phyloP scores from a whole-genome alignment of 1,284 basidiomycete genomes.

The Gymnopus androsaceus region DNA sequence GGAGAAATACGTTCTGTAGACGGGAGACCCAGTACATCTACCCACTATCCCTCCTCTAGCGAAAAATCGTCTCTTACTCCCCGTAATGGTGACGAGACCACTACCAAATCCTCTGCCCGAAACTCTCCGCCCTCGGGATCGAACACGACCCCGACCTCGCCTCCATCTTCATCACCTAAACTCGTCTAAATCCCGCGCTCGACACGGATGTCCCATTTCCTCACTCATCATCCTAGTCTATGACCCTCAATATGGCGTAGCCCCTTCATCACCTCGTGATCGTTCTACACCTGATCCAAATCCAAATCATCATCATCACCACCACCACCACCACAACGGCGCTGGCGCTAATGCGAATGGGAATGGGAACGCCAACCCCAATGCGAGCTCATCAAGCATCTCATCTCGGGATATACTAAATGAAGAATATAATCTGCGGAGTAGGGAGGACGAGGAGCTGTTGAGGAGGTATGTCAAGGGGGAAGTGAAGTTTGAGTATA shows the following conservation, averaged over 20 bases:
- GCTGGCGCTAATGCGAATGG: background rate
- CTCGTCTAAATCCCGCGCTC: slow-evolving; percentile 3
- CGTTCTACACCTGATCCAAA: background rate
- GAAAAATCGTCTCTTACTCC: background rate
- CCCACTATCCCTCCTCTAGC: too few species aligned
- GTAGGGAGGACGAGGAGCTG: slow-evolving; percentile 9
- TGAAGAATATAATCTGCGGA: slow-evolving; percentile 11
- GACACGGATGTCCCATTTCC: slow-evolving; percentile 10
- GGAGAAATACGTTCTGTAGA: too few species aligned
- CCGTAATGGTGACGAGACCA: too few species aligned
- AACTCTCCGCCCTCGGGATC: slow-evolving; percentile 6
- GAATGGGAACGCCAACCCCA: background rate
- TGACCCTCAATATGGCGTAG: slow-evolving; percentile 7
- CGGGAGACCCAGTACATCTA: too few species aligned
- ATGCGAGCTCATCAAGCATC: background rate
- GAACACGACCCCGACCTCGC: slow-evolving; percentile 12
- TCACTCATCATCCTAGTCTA: slow-evolving; percentile 6
- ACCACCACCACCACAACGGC: background rate
- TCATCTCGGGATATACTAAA: slow-evolving; percentile 4
- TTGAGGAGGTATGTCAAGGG: slow-evolving; percentile 7
- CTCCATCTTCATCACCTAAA: slow-evolving; percentile 7
- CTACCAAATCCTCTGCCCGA: slow-evolving; percentile 8
- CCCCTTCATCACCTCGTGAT: background rate
- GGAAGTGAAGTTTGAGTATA: slow-evolving; percentile 13
- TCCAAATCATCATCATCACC: background rate